Conservation (phyloP, 805 yeast species). For the Starmerella floricola region DNA sequence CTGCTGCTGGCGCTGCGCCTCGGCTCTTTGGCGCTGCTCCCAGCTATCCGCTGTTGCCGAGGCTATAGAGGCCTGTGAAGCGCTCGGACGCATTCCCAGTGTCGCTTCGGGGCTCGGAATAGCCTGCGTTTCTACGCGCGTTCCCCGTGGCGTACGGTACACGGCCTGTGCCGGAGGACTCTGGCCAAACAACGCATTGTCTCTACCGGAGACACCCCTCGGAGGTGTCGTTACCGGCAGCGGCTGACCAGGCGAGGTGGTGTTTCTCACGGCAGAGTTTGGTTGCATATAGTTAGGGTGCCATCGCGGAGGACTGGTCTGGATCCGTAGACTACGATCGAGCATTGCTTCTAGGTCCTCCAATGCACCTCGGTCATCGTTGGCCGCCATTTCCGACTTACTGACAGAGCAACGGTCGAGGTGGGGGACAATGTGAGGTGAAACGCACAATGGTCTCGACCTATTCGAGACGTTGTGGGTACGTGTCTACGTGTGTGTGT, state of each 20-base stretch:
- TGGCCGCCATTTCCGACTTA: background rate
- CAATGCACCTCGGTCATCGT: constrained; percentile 6
- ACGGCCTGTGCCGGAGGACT: constrained; percentile 1
- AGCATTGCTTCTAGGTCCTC: constrained; percentile 21
- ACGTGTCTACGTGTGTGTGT: too few relatives aligned
- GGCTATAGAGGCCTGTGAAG: constrained; percentile 8
- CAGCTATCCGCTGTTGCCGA: background rate
- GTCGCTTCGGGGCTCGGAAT: constrained; percentile 8
- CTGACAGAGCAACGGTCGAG: background rate
- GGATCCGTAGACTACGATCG: constrained; percentile 15
- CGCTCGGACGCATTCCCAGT: constrained; percentile 9
- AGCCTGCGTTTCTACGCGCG: constrained; percentile 9
- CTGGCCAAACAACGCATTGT: too few relatives aligned
- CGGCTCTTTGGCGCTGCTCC: constrained; percentile 2
- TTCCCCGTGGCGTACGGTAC: background rate
- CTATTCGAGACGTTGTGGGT: too few relatives aligned
- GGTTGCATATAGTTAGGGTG: constrained; percentile 4
- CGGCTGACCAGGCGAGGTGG: too few relatives aligned
- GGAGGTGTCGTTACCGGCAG: too few relatives aligned
- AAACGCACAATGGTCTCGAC: background rate
- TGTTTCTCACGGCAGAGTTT: background rate
- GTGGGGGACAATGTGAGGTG: too few relatives aligned
- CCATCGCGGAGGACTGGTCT: constrained; percentile 16
- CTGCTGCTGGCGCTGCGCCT: constrained; percentile 10
- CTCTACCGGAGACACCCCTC: too few relatives aligned